Evolutionary conservation across 116 monocot species (phyloP).

Genomic region (Trichopus zeylanicus): DNA sequence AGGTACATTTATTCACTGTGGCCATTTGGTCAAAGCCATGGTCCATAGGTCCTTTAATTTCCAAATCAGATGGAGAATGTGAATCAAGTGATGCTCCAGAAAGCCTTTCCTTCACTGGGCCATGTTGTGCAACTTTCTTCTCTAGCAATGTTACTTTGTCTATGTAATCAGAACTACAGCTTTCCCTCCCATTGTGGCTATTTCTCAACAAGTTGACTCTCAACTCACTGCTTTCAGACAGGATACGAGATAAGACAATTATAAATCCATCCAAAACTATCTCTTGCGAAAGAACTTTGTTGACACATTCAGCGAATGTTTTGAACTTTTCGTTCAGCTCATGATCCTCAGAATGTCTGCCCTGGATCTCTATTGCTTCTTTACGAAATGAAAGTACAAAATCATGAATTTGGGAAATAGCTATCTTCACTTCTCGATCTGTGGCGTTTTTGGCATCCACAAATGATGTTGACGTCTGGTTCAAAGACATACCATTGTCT

Average conservation of each 20-base stretch:
- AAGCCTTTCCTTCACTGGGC: constrained; percentile 24
- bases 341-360: constrained; percentile 12
- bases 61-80: constrained; percentile 26
- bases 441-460: constrained; percentile 10
- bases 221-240: constrained; percentile 36
- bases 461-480: background rate
- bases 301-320: constrained; percentile 43
- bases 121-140: constrained; percentile 41
- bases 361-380: constrained; percentile 20
- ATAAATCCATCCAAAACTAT: constrained; percentile 39
- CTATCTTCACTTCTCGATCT: constrained; percentile 35
- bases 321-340: constrained; percentile 30
- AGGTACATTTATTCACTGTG: constrained; percentile 6
- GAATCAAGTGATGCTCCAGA: constrained; percentile 10
- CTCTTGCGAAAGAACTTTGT: constrained; percentile 34
- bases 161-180: constrained; percentile 44
- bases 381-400: constrained; percentile 38
- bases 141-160: constrained; percentile 66
- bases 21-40: constrained; percentile 21
- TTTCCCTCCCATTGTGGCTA: constrained; percentile 35
- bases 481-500: background rate
- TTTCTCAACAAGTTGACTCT: constrained; percentile 17
- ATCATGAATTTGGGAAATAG: constrained; percentile 50
- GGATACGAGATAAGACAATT: constrained; percentile 34
- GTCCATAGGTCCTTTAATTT: constrained; percentile 18